Conservation (phyloP, 352 stramenopile species). For the Pythium oligandrum region DNA sequence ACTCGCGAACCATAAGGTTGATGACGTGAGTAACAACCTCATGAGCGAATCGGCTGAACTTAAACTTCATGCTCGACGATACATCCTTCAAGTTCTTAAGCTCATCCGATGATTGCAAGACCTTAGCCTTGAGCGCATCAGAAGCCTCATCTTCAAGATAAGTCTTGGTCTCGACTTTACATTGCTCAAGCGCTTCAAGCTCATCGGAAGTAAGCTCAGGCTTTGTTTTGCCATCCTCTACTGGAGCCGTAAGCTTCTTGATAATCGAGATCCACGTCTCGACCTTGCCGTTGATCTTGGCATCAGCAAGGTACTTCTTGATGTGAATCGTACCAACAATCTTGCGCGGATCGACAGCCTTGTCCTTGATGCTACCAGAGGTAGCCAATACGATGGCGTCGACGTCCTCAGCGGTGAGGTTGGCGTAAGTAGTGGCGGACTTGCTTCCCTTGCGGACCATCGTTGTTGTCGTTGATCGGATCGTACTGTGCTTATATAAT, state of each 20-base stretch:
- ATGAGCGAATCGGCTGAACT: slow-evolving; percentile 2
- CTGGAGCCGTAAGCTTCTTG: neutral
- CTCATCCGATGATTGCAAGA: neutral
- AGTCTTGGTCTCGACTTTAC: slow-evolving; percentile 1
- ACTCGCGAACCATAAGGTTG: slow-evolving; percentile 4
- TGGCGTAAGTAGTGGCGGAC: neutral
- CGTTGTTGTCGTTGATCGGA: too few relatives aligned
- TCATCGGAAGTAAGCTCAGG: neutral
- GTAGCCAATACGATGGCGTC: neutral
- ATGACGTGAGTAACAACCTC: neutral
- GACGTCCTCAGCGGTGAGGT: neutral
- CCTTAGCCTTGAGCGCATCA: neutral
- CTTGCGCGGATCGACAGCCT: slow-evolving; percentile 2
- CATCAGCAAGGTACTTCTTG: slow-evolving; percentile 5
- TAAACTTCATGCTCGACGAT: slow-evolving; percentile 5
- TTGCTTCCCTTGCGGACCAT: neutral
- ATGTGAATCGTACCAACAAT: slow-evolving; percentile 1
- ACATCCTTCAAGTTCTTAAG: slow-evolving; percentile 1
- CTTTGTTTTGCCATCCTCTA: neutral
- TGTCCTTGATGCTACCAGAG: neutral
- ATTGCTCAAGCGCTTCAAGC: neutral
- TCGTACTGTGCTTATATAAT: too few relatives aligned
- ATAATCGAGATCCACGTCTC: slow-evolving; percentile 1
- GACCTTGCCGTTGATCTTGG: slow-evolving; percentile 5
- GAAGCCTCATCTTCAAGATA: slow-evolving; percentile 1